Evolutionary conservation across 106 monocot genomes (phyloP).

Genomic region (Triglochin maritima): DNA sequence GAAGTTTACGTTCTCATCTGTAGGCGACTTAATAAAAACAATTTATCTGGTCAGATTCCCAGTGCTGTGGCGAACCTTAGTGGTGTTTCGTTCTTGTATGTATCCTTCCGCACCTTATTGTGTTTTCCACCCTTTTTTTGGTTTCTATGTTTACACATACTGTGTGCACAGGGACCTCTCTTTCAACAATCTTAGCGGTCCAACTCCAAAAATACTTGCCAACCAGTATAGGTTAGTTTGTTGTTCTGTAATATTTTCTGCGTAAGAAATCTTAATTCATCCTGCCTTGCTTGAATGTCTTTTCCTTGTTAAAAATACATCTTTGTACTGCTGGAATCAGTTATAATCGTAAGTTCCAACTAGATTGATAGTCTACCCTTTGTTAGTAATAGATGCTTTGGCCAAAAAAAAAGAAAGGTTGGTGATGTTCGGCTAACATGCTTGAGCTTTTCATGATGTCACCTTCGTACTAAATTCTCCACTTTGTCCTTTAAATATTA

Average conservation of each 20-base stretch:
- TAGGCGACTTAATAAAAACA: constrained; percentile 81
- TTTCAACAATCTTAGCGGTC: constrained; percentile 88
- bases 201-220: constrained; percentile 71
- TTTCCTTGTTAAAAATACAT: background rate
- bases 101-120: constrained; percentile 2
- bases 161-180: constrained; percentile 75
- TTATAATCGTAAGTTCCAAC: too few species aligned
- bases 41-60: constrained; percentile 83
- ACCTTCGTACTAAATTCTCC: too few species aligned
- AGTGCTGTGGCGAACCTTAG: constrained; percentile 61
- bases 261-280: background rate
- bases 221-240: constrained; percentile 62
- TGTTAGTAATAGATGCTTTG: too few species aligned
- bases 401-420: too few species aligned
- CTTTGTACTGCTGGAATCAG: too few species aligned
- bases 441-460: too few species aligned
- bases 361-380: too few species aligned
- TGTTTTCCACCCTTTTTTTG: background rate
- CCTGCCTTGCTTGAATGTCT: background rate
- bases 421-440: too few species aligned
- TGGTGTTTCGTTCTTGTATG: constrained; percentile 88
- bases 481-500: too few species aligned
- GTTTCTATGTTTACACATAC: background rate
- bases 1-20: constrained; percentile 7
- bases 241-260: background rate